phyloP scores from a whole-genome alignment of 805 yeast genomes.

The Candida silvatica region DNA sequence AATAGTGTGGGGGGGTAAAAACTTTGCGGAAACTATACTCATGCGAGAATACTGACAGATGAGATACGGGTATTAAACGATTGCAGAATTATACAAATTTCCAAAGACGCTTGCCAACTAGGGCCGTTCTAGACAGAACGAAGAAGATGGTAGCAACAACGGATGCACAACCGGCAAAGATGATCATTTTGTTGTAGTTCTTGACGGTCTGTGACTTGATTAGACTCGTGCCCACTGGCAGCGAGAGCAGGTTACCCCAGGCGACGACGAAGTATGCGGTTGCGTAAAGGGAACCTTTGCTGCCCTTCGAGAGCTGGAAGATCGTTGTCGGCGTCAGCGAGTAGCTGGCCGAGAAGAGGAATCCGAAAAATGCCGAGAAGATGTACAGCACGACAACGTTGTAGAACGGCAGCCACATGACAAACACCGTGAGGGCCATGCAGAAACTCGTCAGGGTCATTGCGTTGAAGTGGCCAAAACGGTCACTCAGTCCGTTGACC shows the following conservation, averaged over 20 bases:
- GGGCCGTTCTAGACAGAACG: conserved; percentile 8
- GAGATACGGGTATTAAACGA: too few species aligned
- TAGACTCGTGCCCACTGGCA: conserved; percentile 42
- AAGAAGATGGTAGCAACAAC: conserved; percentile 10
- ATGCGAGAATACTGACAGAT: too few species aligned
- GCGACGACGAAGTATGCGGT: conserved; percentile 57
- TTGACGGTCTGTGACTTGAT: conserved; percentile 22
- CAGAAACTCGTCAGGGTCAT: conserved; percentile 36
- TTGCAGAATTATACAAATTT: conserved; percentile 17
- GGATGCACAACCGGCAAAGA: conserved; percentile 19
- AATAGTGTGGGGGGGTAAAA: too few species aligned
- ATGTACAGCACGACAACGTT: conserved; percentile 33
- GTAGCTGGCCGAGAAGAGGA: conserved; percentile 48
- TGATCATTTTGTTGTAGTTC: conserved; percentile 18
- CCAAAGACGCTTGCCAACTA: conserved; percentile 22
- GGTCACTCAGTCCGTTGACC: conserved; percentile 24
- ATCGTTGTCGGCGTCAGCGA: conserved; percentile 58
- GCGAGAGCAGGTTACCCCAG: conserved; percentile 33
- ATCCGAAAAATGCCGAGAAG: conserved; percentile 42
- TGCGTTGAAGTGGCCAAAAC: conserved; percentile 45
- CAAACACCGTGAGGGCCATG: conserved; percentile 38
- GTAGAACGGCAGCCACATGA: conserved; percentile 53
- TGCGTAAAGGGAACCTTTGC: conserved; percentile 59
- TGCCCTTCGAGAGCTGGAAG: conserved; percentile 46
- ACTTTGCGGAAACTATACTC: too few species aligned